A percentile compares a stretch with the other conserved stretches of the same genome.
phyloP scores from a whole-genome alignment of 1,139 yeast species.

The Yamadazyma triangularis region DNA sequence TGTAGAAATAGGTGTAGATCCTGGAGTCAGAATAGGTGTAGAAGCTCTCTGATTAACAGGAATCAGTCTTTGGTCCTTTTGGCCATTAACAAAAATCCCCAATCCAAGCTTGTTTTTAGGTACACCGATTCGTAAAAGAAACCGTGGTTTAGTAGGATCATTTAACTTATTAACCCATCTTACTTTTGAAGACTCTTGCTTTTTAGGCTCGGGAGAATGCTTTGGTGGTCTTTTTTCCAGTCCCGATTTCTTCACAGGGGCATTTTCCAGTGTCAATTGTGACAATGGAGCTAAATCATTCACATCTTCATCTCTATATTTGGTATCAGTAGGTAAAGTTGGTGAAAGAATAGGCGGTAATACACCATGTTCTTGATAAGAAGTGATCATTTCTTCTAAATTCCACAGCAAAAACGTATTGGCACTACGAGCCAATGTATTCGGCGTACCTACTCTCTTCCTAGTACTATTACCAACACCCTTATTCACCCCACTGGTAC shows the following conservation, averaged over 20 bases:
- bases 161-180: slow-evolving; percentile 4
- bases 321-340: slow-evolving; percentile 24
- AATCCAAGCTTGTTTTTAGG: slow-evolving; percentile 10
- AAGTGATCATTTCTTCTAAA: slow-evolving; percentile 34
- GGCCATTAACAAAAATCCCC: slow-evolving; percentile 4
- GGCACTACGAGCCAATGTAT: neutral
- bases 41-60: neutral
- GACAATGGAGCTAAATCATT: neutral
- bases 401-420: slow-evolving; percentile 24
- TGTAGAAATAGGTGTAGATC: neutral
- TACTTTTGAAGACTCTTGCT: slow-evolving; percentile 2
- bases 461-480: too few species aligned
- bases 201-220: neutral
- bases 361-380: slow-evolving; percentile 30
- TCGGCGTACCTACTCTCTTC: slow-evolving; percentile 2
- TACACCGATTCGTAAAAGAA: slow-evolving; percentile 26
- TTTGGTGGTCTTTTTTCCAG: too few species aligned
- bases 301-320: slow-evolving; percentile 8
- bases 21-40: neutral
- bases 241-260: neutral
- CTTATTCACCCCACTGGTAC: too few species aligned
- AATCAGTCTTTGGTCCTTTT: slow-evolving; percentile 1
- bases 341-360: slow-evolving; percentile 43
- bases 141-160: slow-evolving; percentile 22
- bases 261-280: neutral